A percentile compares a stretch with the other conserved stretches of the same genome.
Evolutionary conservation across 768 basidiomycete genomes (phyloP).

Genomic region (Astraeus odoratus): DNA sequence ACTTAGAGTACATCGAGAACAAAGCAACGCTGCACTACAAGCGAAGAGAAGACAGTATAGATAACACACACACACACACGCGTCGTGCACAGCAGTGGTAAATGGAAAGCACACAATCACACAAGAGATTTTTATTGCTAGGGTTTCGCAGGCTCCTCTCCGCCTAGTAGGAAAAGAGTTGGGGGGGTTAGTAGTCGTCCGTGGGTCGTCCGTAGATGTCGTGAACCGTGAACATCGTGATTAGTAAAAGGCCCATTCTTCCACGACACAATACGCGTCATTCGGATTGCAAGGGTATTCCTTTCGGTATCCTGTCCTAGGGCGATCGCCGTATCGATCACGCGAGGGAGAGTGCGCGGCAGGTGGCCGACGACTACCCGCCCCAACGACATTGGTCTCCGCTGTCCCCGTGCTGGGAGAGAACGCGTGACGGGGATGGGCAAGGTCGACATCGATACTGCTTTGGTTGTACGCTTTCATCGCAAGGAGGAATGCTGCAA

Average conservation of each 20-base stretch:
- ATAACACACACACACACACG: background rate
- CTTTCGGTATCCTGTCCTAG: slow-evolving; percentile 26
- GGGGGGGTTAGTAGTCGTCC: background rate
- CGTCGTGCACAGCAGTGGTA: background rate
- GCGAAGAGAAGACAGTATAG: background rate
- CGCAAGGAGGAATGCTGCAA: slow-evolving; percentile 36
- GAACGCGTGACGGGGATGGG: slow-evolving; percentile 26
- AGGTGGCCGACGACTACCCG: slow-evolving; percentile 23
- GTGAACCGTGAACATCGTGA: background rate
- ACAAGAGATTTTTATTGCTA: background rate
- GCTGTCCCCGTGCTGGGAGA: slow-evolving; percentile 29
- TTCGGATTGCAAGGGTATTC: slow-evolving; percentile 53
- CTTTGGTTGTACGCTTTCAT: slow-evolving; percentile 32
- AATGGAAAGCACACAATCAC: background rate
- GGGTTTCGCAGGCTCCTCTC: background rate
- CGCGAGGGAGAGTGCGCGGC: slow-evolving; percentile 13
- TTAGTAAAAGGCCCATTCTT: slow-evolving; percentile 56
- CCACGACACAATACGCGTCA: slow-evolving; percentile 62
- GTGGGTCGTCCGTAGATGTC: background rate
- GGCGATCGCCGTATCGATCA: slow-evolving; percentile 25
- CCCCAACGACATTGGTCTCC: slow-evolving; percentile 28
- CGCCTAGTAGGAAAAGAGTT: background rate
- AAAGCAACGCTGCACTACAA: background rate
- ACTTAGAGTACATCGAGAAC: background rate
- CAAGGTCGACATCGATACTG: slow-evolving; percentile 21